A percentile compares a stretch with the other conserved stretches of the same genome.
Evolutionary conservation across 139 green algal genomes (phyloP).

Genomic region (Trebouxia sp.): DNA sequence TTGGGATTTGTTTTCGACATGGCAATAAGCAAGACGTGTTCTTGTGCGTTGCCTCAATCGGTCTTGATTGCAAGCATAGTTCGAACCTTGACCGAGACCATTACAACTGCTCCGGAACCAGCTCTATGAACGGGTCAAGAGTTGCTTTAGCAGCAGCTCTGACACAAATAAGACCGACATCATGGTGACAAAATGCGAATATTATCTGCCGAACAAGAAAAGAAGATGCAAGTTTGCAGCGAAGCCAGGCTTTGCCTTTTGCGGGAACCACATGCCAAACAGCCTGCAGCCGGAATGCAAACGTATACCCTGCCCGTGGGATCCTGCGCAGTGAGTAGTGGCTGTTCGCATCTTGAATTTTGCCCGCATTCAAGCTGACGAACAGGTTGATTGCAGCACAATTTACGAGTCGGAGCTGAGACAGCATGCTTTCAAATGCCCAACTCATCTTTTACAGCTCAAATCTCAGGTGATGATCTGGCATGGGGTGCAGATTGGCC

Average conservation of each 20-base stretch:
- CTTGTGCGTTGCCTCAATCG: neutral
- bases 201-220: neutral
- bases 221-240: conserved; percentile 13
- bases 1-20: neutral
- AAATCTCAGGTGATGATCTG: neutral
- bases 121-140: neutral
- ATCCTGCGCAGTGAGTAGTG: neutral
- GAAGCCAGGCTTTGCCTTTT: conserved; percentile 19
- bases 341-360: no score
- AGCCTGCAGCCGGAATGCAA: conserved; percentile 1
- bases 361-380: no score
- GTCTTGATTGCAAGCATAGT: neutral
- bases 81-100: neutral
- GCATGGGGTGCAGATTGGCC: no score
- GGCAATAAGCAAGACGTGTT: neutral
- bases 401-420: neutral
- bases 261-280: conserved; percentile 10
- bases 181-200: neutral
- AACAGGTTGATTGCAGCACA: no score
- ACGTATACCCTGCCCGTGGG: conserved; percentile 1
- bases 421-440: conserved; percentile 12
- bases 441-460: neutral
- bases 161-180: no score
- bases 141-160: neutral
- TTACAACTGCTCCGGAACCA: conserved; percentile 1